These are phyloP conservation scores for Trametes hirsuta DNA, from an alignment of 1,284 basidiomycete genomes.

Conservation along the genomic window DNA sequence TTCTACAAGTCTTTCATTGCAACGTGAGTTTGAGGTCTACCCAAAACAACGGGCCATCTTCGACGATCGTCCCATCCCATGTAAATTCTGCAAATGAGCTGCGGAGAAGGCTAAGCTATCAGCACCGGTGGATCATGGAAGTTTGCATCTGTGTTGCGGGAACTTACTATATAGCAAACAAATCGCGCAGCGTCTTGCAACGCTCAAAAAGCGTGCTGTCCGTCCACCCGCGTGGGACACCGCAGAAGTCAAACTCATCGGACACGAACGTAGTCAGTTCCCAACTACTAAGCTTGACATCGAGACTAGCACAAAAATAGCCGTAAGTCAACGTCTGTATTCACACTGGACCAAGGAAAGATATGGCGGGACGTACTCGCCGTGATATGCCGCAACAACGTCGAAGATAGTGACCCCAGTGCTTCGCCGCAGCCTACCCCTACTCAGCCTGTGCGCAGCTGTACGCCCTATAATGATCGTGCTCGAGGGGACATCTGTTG, in stretches of 20 bases:
- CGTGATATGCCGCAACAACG: not conserved
- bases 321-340: not conserved
- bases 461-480: not conserved
- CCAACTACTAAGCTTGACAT: not conserved
- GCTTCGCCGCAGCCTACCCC: not conserved
- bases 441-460: not conserved
- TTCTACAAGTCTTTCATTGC: not conserved
- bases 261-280: not conserved
- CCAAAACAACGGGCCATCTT: not conserved
- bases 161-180: not conserved
- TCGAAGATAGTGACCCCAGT: not conserved
- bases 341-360: not conserved
- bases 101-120: not conserved
- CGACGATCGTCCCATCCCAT: not conserved
- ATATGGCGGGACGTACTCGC: not conserved
- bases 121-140: not conserved
- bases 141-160: not conserved
- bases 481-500: not conserved
- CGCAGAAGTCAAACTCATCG: not conserved
- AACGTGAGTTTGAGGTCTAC: not conserved
- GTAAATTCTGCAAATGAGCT: not conserved
- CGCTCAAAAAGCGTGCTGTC: not conserved
- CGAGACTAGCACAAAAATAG: not conserved
- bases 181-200: not conserved
- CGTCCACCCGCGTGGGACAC: not conserved